Evolutionary conservation across 1,284 basidiomycete species (phyloP), one percentile per base, ranked within the genome.

Genomic region (Boletus mariae): DNA sequence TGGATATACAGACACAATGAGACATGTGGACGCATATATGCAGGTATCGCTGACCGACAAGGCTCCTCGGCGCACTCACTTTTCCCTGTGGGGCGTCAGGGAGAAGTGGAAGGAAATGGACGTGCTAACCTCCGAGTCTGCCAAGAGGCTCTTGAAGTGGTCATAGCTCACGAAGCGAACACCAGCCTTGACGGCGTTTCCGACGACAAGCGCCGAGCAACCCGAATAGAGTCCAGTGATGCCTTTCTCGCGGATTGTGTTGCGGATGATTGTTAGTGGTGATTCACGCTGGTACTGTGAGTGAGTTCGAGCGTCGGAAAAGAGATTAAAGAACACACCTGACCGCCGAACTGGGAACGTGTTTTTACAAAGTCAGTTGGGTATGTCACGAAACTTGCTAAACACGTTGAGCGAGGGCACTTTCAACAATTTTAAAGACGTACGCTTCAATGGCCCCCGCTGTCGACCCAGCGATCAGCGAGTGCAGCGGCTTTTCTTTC

Each of bases 151-250:
- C 75, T 99, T 98, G 76, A 96, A 96, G 68, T 90, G 82, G 68
- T 98, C 95, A 73, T 98, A 99, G 59, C 87, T 91, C 48, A 97
- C 82, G 71, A 99, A 99, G 28, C 96, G 81, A 42, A 99, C 94
- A 7, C 93, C 94, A 2, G 95, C 95, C 75, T 98, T 97, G 60
- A 83, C 69, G 0, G 93, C 82, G 68, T 97, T 97, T 5, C 94
- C 94, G n/a, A 92, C 78, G 4, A 96, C 82, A 17, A 97, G 78
- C 0, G 94, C 94, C 17, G 80, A 82, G 61, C 90, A 93, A 65
- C 92, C 93, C 1, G 92, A 90, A 59, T 95, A 95, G 10, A 96
- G 75, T 2, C 93, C 93, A 0, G 67, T 67, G 9, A 94, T 61
- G 11, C 93, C 93, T 59, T 91, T 84, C 9, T 79, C 79, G 59